Percentiles rank a stretch among this genome's conserved stretches.
Evolutionary conservation across 352 stramenopile genomes (phyloP).

Genomic region (Phytopythium montanum): DNA sequence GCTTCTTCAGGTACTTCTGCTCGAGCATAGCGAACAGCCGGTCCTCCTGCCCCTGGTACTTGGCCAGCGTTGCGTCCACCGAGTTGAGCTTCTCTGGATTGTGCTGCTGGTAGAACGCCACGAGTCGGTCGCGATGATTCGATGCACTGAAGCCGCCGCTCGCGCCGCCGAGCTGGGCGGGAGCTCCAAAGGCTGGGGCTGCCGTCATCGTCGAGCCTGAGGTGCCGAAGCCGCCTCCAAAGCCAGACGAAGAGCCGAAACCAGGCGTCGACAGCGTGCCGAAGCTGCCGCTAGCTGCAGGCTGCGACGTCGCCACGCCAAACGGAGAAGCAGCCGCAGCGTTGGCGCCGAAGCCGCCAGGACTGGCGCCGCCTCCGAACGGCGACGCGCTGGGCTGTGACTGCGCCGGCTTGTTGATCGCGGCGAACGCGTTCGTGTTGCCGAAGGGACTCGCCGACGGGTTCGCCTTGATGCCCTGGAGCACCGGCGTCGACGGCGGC

Average conservation of each 20-base stretch:
- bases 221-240: slow-evolving; percentile 17
- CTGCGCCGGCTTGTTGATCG: slow-evolving; percentile 16
- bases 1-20: slow-evolving; percentile 64
- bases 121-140: slow-evolving; percentile 53
- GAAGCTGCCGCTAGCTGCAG: slow-evolving; percentile 14
- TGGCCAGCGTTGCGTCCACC: slow-evolving; percentile 63
- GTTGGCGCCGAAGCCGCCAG: slow-evolving; percentile 42
- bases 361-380: slow-evolving; percentile 37
- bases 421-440: slow-evolving; percentile 42
- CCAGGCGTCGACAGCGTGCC: slow-evolving; percentile 13
- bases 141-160: slow-evolving; percentile 29
- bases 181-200: slow-evolving; percentile 12
- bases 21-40: slow-evolving; percentile 71
- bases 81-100: slow-evolving; percentile 68
- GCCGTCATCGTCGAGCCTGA: slow-evolving; percentile 11
- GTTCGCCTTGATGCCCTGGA: slow-evolving; percentile 32
- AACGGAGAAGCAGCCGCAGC: slow-evolving; percentile 39
- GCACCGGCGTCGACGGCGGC: slow-evolving; percentile 27
- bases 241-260: slow-evolving; percentile 16
- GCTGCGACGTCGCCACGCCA: slow-evolving; percentile 18
- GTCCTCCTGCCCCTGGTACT: slow-evolving; percentile 71
- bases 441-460: slow-evolving; percentile 60
- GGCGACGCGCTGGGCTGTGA: not conserved
- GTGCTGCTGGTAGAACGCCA: slow-evolving; percentile 71
- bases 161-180: slow-evolving; percentile 29